Evolutionary conservation across 345 rosid genomes (phyloP).

Genomic region (Eutrema heterophyllum): DNA sequence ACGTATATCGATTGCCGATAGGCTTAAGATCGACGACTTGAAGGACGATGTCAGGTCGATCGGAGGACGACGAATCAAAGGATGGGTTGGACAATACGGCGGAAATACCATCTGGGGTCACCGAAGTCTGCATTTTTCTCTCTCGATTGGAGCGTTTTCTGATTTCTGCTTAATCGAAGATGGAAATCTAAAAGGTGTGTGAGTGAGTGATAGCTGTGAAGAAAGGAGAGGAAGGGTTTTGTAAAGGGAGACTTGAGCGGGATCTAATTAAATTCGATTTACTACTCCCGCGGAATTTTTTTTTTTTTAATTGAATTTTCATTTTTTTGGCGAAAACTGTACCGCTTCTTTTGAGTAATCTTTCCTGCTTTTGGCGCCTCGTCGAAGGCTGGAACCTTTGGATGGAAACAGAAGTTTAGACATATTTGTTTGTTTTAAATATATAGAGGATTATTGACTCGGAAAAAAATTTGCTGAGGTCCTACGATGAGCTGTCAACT

Average conservation of each 20-base stretch:
- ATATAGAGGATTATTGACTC: background rate
- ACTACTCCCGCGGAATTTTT: background rate
- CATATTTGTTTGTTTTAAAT: background rate
- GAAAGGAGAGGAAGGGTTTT: background rate
- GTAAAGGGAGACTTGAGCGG: conserved; percentile 17
- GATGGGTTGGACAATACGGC: conserved; percentile 54
- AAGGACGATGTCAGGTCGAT: conserved; percentile 51
- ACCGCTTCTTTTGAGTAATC: background rate
- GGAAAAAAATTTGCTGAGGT: background rate
- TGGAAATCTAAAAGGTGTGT: background rate
- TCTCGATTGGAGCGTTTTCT: background rate
- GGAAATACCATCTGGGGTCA: conserved; percentile 60
- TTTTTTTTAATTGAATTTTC: background rate
- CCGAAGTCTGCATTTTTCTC: conserved; percentile 38
- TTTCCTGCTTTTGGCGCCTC: background rate
- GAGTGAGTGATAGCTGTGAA: background rate
- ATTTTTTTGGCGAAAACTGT: background rate
- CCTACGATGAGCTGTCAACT: conserved; percentile 13
- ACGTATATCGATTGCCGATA: conserved; percentile 80
- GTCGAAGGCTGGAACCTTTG: background rate
- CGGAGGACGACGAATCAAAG: conserved; percentile 51
- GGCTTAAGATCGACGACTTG: conserved; percentile 83
- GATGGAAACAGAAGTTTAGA: background rate
- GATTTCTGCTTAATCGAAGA: background rate
- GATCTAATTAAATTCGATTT: conserved; percentile 10